Evolutionary conservation across 192 early-diverging fungal genomes (phyloP).

Genomic region (Chytriomyces sp.): DNA sequence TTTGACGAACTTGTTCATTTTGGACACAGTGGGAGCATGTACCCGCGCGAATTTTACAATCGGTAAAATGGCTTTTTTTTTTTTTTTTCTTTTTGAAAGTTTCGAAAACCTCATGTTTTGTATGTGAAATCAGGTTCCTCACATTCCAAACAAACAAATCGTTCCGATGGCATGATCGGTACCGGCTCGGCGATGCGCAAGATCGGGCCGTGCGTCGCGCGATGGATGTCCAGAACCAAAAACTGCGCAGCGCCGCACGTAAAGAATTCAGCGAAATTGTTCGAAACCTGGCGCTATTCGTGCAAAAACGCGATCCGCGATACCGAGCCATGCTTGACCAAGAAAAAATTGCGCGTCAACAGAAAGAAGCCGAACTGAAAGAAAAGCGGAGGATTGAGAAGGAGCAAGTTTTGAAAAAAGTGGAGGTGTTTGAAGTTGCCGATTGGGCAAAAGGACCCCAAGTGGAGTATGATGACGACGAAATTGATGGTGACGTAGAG

Average conservation of each 20-base stretch:
- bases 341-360: constrained; percentile 59
- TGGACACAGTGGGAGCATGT: constrained; percentile 69
- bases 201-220: constrained; percentile 78
- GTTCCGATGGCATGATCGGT: constrained; percentile 95
- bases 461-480: constrained; percentile 46
- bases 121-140: constrained; percentile 72
- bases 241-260: constrained; percentile 72
- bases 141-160: constrained; percentile 83
- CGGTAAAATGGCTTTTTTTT: background rate
- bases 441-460: constrained; percentile 46
- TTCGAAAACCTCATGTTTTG: constrained; percentile 21
- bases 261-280: constrained; percentile 55
- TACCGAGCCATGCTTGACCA: constrained; percentile 70
- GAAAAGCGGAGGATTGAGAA: constrained; percentile 55
- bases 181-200: constrained; percentile 78
- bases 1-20: constrained; percentile 72
- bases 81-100: constrained; percentile 21
- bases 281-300: constrained; percentile 70
- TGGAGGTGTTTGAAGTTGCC: constrained; percentile 35
- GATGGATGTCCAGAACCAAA: constrained; percentile 94
- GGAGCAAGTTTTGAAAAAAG: constrained; percentile 44
- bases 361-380: constrained; percentile 64
- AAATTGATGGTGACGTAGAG: constrained; percentile 35
- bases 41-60: constrained; percentile 53
- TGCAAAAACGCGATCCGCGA: constrained; percentile 91